Evolutionary conservation across 2,329 filamentous ascomycete species (phyloP).

Genomic region (Ilyonectria sp.): DNA sequence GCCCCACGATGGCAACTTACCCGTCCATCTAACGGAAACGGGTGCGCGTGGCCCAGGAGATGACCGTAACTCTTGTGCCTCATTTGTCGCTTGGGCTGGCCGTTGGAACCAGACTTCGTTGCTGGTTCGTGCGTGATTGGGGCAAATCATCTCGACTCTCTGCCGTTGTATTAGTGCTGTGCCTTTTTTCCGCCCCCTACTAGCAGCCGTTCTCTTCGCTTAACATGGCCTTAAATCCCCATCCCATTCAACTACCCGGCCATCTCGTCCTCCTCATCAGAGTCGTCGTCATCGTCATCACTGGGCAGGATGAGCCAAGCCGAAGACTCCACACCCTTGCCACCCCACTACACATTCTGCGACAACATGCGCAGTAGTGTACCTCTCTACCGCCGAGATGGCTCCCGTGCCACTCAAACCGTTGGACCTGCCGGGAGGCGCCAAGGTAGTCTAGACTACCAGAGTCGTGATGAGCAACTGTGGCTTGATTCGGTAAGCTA

Average conservation of each 20-base stretch:
- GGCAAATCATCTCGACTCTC: not conserved
- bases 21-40: constrained; percentile 34
- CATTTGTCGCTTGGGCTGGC: constrained; percentile 18
- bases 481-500: constrained; percentile 26
- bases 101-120: constrained; percentile 2
- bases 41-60: constrained; percentile 26
- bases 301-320: constrained; percentile 21
- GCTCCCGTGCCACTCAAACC: constrained; percentile 25
- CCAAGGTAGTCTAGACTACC: constrained; percentile 23
- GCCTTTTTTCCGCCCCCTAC: not conserved
- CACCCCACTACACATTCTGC: constrained; percentile 25
- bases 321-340: constrained; percentile 19
- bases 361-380: not conserved
- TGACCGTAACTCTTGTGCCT: constrained; percentile 25
- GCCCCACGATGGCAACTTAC: constrained; percentile 27
- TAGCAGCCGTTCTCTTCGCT: constrained; percentile 12
- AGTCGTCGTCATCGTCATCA: constrained; percentile 31
- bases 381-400: constrained; percentile 20
- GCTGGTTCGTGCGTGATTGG: not conserved
- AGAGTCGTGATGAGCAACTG: constrained; percentile 17
- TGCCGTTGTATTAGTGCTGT: not conserved
- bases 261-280: constrained; percentile 11
- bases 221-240: constrained; percentile 14
- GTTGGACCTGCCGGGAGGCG: constrained; percentile 29
- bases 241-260: constrained; percentile 15